Evolutionary conservation across 78 protist species (phyloP).

Genomic region (Speleostelium caveatum): DNA sequence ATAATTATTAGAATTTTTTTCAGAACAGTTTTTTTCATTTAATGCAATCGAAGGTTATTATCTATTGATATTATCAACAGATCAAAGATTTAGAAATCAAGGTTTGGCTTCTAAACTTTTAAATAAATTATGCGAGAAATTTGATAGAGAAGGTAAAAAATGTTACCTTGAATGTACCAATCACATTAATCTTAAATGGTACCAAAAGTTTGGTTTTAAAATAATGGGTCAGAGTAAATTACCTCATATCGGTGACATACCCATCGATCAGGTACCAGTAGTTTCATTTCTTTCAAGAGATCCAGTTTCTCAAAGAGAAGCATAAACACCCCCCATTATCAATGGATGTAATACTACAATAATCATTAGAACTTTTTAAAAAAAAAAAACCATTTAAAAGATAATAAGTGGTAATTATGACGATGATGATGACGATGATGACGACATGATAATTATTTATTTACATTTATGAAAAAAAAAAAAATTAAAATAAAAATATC

Average conservation of each 20-base stretch:
- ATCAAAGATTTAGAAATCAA: conserved; percentile 4
- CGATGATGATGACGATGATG: no score
- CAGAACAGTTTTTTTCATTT: conserved; percentile 25
- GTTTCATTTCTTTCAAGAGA: conserved; percentile 41
- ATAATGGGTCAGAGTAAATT: conserved; percentile 10
- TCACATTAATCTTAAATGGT: neutral
- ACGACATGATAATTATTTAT: no score
- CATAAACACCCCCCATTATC: no score
- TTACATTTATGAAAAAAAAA: no score
- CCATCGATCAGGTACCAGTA: conserved; percentile 2
- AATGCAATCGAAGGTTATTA: conserved; percentile 52
- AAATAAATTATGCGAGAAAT: conserved; percentile 20
- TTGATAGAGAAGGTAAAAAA: conserved; percentile 49
- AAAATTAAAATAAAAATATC: no score
- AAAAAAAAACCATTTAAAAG: no score
- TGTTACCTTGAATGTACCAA: conserved; percentile 63
- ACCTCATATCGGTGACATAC: conserved; percentile 19
- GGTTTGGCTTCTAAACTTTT: conserved; percentile 65
- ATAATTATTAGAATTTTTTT: conserved; percentile 32
- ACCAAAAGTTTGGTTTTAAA: conserved; percentile 19
- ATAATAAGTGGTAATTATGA: no score
- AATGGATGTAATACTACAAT: no score
- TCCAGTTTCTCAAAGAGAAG: no score
- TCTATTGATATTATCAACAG: conserved; percentile 44
- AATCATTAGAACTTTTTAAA: no score